Base-by-base conservation (phyloP, 1,139 yeast genomes). In the Diutina sp. region DNA sequence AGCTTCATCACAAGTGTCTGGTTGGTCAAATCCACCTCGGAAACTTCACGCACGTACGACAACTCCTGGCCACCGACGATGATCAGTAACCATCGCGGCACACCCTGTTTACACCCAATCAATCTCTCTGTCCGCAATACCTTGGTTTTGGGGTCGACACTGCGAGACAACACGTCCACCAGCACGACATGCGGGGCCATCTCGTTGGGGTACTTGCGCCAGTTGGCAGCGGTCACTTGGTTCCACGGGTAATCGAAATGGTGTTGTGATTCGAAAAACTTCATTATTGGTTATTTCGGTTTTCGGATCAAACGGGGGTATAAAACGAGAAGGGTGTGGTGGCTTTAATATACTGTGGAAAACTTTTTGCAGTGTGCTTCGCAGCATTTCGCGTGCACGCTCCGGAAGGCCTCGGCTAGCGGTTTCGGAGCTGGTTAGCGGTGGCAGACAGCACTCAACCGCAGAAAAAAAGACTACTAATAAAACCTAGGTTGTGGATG, bases 161-260 rank as follows among this genome's bases (percentile, higher is more conserved):
- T 88, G 59, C 98, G 77, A 59, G 85, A 74, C 55, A 93, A 72
- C 2, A 90, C 89, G 68, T 93, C 99, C 6, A 93, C 98, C 1
- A 95, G 95, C 18, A 90, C 85, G n/a, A 93, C 99, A 71, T 93
- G 99, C 0, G 95, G 81, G 7, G 96, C 85, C 60, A 86, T 77
- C 65, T 90, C 96, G 62, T 93, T 93, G 16, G 99, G 99, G 70
- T 93, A 93, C 66, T 93, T 93, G 62, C 83, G 84, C 99, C 99
- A 93, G 69, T 93, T 91, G 58, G 98, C 98, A 0, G 96, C 91
- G 0, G 96, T 87, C 21, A 93, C 96, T 65, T 89, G 90, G 48
- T 87, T 96, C 97, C 98, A 91, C 0, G 95, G 82, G 65, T 91
- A 91, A 59, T 82, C 74, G 69, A 90, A 91, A 46, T 71, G 73